A percentile compares a stretch with the other conserved stretches of the same genome.
Evolutionary conservation across 148 eudicot genomes (phyloP).

Genomic region (Limonium bicolor): DNA sequence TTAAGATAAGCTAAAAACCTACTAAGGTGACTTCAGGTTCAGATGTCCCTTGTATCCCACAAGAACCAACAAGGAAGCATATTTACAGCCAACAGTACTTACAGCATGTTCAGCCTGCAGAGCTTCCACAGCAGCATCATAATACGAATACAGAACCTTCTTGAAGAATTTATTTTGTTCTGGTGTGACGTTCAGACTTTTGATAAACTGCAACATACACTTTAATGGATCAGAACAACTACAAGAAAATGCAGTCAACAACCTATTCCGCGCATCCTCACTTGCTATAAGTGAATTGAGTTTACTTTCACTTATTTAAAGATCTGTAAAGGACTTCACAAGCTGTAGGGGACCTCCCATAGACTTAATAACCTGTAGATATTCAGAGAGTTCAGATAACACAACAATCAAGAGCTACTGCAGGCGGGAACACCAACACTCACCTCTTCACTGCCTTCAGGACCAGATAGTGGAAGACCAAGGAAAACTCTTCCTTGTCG

Average conservation of each 20-base stretch:
- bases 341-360: too few relatives aligned
- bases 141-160: constrained; percentile 60
- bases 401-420: background rate
- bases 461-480: constrained; percentile 65
- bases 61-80: background rate
- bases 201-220: constrained; percentile 43
- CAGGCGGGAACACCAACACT: too few relatives aligned
- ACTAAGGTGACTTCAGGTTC: too few relatives aligned
- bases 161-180: constrained; percentile 78
- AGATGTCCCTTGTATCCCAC: background rate
- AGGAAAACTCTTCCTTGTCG: constrained; percentile 84
- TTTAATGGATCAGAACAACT: background rate
- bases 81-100: constrained; percentile 19
- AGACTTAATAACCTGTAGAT: too few relatives aligned
- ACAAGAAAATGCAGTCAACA: background rate
- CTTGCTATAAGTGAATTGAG: too few relatives aligned
- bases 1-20: too few relatives aligned
- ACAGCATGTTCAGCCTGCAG: constrained; percentile 82
- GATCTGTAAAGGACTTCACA: too few relatives aligned
- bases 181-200: constrained; percentile 55
- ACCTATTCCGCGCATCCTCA: background rate
- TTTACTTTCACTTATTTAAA: too few relatives aligned
- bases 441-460: constrained; percentile 84
- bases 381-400: background rate
- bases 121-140: constrained; percentile 71